Evolutionary conservation across 345 rosid genomes (phyloP), one percentile per base, ranked within the genome.

Genomic region (Toxicodendron radicans): DNA sequence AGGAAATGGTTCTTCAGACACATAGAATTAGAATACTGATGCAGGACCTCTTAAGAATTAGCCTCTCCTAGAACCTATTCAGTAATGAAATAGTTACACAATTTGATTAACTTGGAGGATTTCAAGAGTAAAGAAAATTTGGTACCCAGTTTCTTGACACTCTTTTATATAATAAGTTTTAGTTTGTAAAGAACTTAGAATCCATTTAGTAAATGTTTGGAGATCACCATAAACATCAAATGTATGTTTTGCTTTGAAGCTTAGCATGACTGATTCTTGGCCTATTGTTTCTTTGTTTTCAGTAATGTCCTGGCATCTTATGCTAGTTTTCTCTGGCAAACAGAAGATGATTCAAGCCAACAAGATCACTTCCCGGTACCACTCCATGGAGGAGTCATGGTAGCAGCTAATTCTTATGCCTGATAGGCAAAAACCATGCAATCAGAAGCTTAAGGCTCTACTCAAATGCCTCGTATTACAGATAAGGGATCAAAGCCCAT

Each of bases 291-390:
- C 52, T 82, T 63, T 70, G 62, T 49, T 59, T 70, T 38, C 85
- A 93, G 95, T 78, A 49, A 85, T 67, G 84, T 90, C 73, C 86
- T 90, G 2, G 98, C 88, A 12, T 97, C 92, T 74, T 90, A 89
- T 76, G 95, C 97, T 12, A 64, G 88, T 66, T 91, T 93, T 80
- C 78, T 91, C 61, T 91, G 97, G 98, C 91, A 84, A 73, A 64
- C 77, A 23, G 85, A 84, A 64, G 76, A 66, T 73, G 76, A 78
- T 14, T n/a, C 79, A 75, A 1, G 77, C 64, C 0, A 54, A 49
- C 33, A 41, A 21, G 71, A 60, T 69, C 74, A 74, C 58, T 24
- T 54, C 54, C 81, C 73, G 62, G 30, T 13, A 57, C 32, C 70
- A 18, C 51, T 30, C 65, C 51, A 33, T 57, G 80, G 35, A 65